Conservation (phyloP, 225 moss, liverwort and hornwort genomes). For the Pseudisothecium myosuroides region DNA sequence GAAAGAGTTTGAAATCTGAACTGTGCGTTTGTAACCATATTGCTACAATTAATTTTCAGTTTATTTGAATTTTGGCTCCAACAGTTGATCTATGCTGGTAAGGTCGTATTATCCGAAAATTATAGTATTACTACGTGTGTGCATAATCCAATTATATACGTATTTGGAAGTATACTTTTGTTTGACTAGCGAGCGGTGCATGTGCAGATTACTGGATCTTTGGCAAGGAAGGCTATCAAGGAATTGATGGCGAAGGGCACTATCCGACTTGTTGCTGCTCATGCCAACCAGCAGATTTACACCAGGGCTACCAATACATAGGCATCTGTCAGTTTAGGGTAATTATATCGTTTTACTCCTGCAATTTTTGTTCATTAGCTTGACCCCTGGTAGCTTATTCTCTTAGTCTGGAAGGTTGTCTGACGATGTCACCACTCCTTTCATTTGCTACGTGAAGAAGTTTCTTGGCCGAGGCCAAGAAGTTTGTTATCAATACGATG, state of each 20-base stretch:
- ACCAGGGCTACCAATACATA: conserved; percentile 87
- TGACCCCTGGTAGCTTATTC: background rate
- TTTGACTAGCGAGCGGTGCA: background rate
- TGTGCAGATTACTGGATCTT: conserved; percentile 75
- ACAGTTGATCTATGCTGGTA: too few species aligned
- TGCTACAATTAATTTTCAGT: background rate
- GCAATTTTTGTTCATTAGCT: background rate
- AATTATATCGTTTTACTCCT: background rate
- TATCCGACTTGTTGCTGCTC: conserved; percentile 80
- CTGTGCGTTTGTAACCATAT: background rate
- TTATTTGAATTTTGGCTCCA: background rate
- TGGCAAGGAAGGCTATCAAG: conserved; percentile 75
- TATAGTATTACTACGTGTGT: background rate
- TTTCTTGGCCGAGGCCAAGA: background rate
- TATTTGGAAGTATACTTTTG: too few species aligned
- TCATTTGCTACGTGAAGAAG: background rate
- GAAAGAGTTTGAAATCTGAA: background rate
- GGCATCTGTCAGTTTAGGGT: background rate
- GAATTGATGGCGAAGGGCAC: conserved; percentile 81
- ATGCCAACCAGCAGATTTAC: conserved; percentile 90
- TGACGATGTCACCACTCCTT: background rate
- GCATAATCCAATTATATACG: too few species aligned
- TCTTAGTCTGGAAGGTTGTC: background rate
- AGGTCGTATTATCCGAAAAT: background rate
- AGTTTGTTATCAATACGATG: background rate